Evolutionary conservation across 345 rosid species (phyloP).

Genomic region (Eucalyptus guilfoylei): DNA sequence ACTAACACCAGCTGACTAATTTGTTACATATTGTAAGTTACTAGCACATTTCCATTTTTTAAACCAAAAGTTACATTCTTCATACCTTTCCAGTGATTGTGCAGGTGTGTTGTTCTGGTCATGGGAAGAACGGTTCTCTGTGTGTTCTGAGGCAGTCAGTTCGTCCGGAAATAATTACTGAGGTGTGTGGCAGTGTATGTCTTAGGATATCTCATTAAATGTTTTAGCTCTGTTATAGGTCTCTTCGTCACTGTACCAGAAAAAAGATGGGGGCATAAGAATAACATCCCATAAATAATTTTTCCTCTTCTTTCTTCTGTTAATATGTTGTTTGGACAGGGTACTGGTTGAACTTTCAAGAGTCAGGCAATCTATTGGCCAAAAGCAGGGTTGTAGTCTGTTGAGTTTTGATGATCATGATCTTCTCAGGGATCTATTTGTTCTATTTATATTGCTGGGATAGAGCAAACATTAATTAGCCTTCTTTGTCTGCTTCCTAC

Average conservation of each 20-base stretch:
- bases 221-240: background rate
- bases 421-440: background rate
- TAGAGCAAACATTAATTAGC: background rate
- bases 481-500: background rate
- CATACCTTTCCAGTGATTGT: background rate
- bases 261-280: background rate
- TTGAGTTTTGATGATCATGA: background rate
- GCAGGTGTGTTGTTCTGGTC: conserved; percentile 99
- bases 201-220: background rate
- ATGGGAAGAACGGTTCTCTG: conserved; percentile 90
- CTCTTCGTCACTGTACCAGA: background rate
- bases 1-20: background rate
- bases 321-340: background rate
- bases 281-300: background rate
- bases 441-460: background rate
- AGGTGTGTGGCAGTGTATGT: conserved; percentile 25
- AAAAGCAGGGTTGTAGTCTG: background rate
- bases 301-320: background rate
- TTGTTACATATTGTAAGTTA: background rate
- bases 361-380: background rate
- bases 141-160: conserved; percentile 90
- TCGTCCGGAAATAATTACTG: conserved; percentile 96
- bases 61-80: background rate
- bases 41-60: background rate
- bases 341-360: background rate